Evolutionary conservation across 805 yeast genomes (phyloP).

Genomic region (Geotrichum ghanense): DNA sequence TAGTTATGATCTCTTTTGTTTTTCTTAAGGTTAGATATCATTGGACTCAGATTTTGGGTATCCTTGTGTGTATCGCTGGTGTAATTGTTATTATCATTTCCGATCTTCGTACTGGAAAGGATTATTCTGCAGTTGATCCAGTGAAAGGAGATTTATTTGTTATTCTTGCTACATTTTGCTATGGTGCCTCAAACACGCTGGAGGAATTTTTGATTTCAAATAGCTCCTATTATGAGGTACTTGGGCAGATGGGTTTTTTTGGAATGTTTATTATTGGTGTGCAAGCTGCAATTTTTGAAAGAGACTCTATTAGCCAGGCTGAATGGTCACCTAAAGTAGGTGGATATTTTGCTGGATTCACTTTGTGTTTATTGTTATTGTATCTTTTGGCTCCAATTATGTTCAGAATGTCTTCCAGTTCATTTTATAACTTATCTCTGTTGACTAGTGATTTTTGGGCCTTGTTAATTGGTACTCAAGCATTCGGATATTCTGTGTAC

Average conservation of each 20-base stretch:
- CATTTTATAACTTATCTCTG: conserved; percentile 33
- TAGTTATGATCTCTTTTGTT: conserved; percentile 30
- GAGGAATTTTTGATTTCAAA: conserved; percentile 35
- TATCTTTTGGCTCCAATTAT: conserved; percentile 33
- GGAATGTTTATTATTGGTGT: conserved; percentile 33
- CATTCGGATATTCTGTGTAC: conserved; percentile 33
- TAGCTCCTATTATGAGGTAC: conserved; percentile 33
- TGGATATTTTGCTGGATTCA: conserved; percentile 34
- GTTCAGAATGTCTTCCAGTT: conserved; percentile 36
- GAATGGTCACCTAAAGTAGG: conserved; percentile 30
- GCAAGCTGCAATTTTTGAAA: conserved; percentile 33
- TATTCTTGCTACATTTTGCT: conserved; percentile 33
- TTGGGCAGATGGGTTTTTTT: conserved; percentile 34
- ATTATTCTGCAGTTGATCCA: conserved; percentile 28
- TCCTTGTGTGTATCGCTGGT: conserved; percentile 31
- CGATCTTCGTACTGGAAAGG: conserved; percentile 30
- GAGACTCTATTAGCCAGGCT: conserved; percentile 27
- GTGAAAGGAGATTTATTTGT: conserved; percentile 36
- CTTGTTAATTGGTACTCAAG: conserved; percentile 31
- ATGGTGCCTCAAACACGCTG: conserved; percentile 33
- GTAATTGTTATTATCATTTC: conserved; percentile 32
- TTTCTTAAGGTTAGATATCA: conserved; percentile 34
- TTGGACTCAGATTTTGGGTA: conserved; percentile 34
- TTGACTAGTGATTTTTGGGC: conserved; percentile 38
- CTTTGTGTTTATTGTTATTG: conserved; percentile 29